A percentile compares a stretch with the other conserved stretches of the same genome.
These are phyloP conservation scores for Xylaria scruposa DNA, from an alignment of 495 filamentous ascomycete species.

Conservation along the genomic window DNA sequence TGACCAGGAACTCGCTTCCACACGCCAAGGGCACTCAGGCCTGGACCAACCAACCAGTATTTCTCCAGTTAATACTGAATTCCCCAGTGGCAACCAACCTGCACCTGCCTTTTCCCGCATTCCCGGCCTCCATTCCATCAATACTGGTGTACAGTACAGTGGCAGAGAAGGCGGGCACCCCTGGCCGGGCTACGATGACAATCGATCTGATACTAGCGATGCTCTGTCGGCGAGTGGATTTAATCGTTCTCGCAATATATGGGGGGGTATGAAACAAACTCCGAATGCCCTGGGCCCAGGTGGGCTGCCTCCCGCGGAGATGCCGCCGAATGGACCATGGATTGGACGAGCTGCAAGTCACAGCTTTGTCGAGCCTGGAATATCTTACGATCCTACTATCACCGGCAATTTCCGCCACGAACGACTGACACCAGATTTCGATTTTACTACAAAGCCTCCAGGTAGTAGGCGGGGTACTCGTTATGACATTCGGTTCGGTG, in stretches of 20 bases:
- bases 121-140: slow-evolving; percentile 51
- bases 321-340: slow-evolving; percentile 47
- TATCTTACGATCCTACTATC: slow-evolving; percentile 37
- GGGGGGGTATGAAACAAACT: slow-evolving; percentile 55
- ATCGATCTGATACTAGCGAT: slow-evolving; percentile 69
- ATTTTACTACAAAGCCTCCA: slow-evolving; percentile 46
- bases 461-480: slow-evolving; percentile 48
- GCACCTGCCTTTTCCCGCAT: slow-evolving; percentile 32
- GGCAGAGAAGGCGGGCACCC: slow-evolving; percentile 60
- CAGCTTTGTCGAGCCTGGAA: slow-evolving; percentile 38
- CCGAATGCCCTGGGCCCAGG: slow-evolving; percentile 42
- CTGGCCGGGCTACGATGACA: slow-evolving; percentile 72
- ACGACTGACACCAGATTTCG: slow-evolving; percentile 54
- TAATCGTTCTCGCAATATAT: slow-evolving; percentile 68
- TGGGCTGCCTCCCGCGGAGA: slow-evolving; percentile 44
- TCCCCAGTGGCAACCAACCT: slow-evolving; percentile 31
- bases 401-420: slow-evolving; percentile 52
- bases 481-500: slow-evolving; percentile 51
- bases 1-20: slow-evolving; percentile 83
- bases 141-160: slow-evolving; percentile 56
- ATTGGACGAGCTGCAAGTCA: slow-evolving; percentile 46
- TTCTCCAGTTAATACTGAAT: slow-evolving; percentile 47
- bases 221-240: slow-evolving; percentile 64
- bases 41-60: slow-evolving; percentile 29
- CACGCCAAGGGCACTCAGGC: slow-evolving; percentile 61